Base-by-base conservation (phyloP, 768 basidiomycete species). In the Lentinula boryana region DNA sequence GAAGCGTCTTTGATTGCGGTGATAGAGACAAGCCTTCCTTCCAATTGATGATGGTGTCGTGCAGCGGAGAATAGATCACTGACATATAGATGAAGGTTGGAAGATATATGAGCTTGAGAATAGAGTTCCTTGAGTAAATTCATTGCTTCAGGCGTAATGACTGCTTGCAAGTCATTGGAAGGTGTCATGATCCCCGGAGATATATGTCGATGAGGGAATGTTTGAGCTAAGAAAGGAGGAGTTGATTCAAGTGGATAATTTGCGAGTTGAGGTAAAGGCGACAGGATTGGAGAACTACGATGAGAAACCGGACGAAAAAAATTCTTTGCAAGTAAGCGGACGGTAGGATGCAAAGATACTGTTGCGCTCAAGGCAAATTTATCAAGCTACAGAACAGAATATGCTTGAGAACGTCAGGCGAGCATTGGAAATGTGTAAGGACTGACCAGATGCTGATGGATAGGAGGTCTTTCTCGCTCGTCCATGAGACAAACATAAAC, bases 361-460 rank as follows among this genome's bases (percentile, higher is more conserved):
- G 82, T 83, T 5, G 81, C 82, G 66, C 89, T 92, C 81, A 93
- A 85, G 2, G 89, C 79, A 68, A 93, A 93, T 66, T 81, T 83
- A 68, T 93, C 89, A 13, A 93, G 78, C 90, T 56, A 41, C 38
- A 43, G 13, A 40, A 9, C n/a, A 33, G 3, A 10, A 54, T 2
- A 16, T 12, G 21, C 5, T 32, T 15, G 10, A 54, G 9, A 8
- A 18, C 9, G 7, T 52, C 23, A 92, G 66, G 36, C 16, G 55
- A 60, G 35, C 55, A 33, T 50, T 58, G 52, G 46, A 23, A 27
- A 57, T 31, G 63, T 40, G 53, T 40, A 32, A 53, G 49, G 16
- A 69, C 87, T 63, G 69, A 91, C 91, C 70, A 93, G 71, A 64
- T 75, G 79, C 62, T 83, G 82, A 67, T 88, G 78, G 55, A 93